These are phyloP conservation scores for Murraya koenigii DNA, from an alignment of 345 rosid genomes.

Conservation along the genomic window DNA sequence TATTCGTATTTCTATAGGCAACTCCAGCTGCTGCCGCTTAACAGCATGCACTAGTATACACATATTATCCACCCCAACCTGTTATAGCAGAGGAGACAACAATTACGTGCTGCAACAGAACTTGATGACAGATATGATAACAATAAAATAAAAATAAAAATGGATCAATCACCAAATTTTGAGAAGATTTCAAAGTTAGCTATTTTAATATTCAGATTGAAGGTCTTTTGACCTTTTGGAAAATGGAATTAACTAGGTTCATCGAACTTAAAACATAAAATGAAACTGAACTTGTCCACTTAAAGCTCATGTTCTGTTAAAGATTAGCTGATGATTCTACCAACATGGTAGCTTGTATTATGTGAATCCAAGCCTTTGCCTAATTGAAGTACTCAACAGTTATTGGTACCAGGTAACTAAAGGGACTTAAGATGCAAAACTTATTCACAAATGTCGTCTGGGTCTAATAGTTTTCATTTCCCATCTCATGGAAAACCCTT, in stretches of 20 bases:
- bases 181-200: not conserved
- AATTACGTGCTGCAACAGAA: constrained; percentile 14
- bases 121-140: not conserved
- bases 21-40: constrained; percentile 70
- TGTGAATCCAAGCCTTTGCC: not conserved
- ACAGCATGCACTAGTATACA: constrained; percentile 97
- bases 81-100: constrained; percentile 9
- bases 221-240: not conserved
- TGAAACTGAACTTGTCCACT: not conserved
- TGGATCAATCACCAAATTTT: not conserved
- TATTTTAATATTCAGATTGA: not conserved
- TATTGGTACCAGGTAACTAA: not conserved
- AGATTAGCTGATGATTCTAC: not conserved
- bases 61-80: constrained; percentile 99
- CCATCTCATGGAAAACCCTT: no score
- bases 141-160: not conserved
- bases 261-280: not conserved
- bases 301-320: not conserved
- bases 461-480: no score
- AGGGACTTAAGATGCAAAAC: constrained; percentile 4
- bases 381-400: not conserved
- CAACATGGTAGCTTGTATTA: not conserved
- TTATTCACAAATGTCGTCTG: not conserved
- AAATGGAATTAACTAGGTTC: not conserved
- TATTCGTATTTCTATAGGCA: constrained; percentile 74